These are phyloP conservation scores for Crithidia bombi DNA, from an alignment of 208 protist species.

Conservation along the genomic window DNA sequence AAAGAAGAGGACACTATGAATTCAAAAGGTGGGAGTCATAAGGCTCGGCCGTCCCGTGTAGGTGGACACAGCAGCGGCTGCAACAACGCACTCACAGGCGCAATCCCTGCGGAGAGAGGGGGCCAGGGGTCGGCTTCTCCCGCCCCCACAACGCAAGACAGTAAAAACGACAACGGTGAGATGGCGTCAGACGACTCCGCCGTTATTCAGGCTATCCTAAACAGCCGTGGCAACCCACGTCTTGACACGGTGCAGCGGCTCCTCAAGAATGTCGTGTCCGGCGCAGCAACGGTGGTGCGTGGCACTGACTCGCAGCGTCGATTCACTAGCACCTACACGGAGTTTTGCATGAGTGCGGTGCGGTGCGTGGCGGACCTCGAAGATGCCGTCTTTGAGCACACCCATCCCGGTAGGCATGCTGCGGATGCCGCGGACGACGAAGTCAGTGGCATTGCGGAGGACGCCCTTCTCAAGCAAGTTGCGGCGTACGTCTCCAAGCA, in stretches of 20 bases:
- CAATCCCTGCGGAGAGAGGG: neutral
- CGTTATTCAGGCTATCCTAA: constrained; percentile 19
- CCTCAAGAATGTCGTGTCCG: constrained; percentile 28
- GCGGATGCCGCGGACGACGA: constrained; percentile 42
- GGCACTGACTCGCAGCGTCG: constrained; percentile 75
- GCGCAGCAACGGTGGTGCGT: constrained; percentile 60
- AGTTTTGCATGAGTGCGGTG: constrained; percentile 69
- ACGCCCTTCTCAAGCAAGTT: constrained; percentile 59
- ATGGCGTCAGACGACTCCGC: constrained; percentile 1
- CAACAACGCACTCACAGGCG: neutral
- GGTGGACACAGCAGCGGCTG: neutral
- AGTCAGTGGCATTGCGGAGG: constrained; percentile 45
- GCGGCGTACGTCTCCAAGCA: constrained; percentile 60
- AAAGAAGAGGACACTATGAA: neutral
- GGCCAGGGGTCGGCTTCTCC: neutral
- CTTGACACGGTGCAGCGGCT: constrained; percentile 36
- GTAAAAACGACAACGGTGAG: neutral
- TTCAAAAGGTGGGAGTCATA: neutral
- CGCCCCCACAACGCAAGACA: neutral
- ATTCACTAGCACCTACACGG: constrained; percentile 72
- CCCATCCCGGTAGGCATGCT: constrained; percentile 49
- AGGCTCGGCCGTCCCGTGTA: neutral
- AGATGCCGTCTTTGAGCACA: constrained; percentile 67
- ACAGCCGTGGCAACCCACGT: constrained; percentile 6
- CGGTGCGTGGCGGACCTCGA: constrained; percentile 60